Evolutionary conservation across 2,329 filamentous ascomycete genomes (phyloP), one percentile per base, ranked within the genome.

Genomic region (Ophiocordyceps robertsii): DNA sequence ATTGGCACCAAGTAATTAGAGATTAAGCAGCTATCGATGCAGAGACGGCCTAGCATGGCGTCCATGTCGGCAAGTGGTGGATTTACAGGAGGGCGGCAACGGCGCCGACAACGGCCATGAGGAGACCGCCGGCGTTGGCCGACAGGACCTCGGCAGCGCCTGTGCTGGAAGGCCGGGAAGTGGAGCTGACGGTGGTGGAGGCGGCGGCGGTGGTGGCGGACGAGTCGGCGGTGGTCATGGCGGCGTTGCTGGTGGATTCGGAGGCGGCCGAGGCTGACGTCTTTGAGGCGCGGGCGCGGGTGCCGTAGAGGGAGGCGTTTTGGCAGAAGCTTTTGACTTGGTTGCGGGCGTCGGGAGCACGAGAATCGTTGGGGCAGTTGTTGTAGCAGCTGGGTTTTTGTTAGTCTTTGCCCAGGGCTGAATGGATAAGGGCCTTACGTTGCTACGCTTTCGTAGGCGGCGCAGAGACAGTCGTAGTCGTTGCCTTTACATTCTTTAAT

Each of bases 361-460:
- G 61, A 40, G 53, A 2, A 56, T 74, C 70, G 51, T 67, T 60
- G 53, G 71, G 71, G 63, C 71, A 74, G 66, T 74, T 73, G 64
- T 71, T 70, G 62, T 65, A 74, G 68, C 70, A 74, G 47, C 68
- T 70, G 43, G 38, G 19, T 19, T 19, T 3, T 19, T 29, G 30
- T 40, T 48, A 36, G 46, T 44, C 14, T 3, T 4, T 39, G 16
- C 29, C 12, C 33, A 17, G 37, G 24, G 6, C 29, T 37, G 24
- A 27, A 14, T 21, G 27, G 38, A 27, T 9, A 21, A 29, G 12
- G 16, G n/a, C 29, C 66, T 47, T 54, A 72, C 68, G 68, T 70
- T 38, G 66, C 53, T 40, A 73, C 58, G 47, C 62, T 58, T 47
- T 64, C 48, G 52, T 68, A 63, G 38, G 63, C 60, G 42, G 58